Evolutionary conservation across 768 basidiomycete species (phyloP).

Genomic region (Imleria badia): DNA sequence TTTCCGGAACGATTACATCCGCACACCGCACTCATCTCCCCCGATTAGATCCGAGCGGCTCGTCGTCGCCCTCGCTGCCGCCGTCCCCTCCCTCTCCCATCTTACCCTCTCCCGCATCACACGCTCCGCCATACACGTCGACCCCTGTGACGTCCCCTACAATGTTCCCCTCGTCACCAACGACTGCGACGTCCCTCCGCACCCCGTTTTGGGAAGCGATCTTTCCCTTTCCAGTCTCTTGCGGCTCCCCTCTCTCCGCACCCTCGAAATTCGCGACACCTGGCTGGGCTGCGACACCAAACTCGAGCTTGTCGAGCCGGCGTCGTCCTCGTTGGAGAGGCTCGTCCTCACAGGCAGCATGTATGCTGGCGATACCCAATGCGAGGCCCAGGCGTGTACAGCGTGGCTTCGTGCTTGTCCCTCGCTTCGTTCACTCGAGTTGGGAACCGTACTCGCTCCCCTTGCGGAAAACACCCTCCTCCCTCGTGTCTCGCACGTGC

Average conservation of each 20-base stretch:
- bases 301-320: constrained; percentile 9
- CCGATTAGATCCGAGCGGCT: constrained; percentile 50
- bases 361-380: constrained; percentile 17
- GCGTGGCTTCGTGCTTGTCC: constrained; percentile 29
- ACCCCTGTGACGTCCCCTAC: constrained; percentile 38
- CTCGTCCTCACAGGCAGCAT: constrained; percentile 33
- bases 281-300: constrained; percentile 52
- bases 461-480: not conserved
- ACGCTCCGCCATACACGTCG: constrained; percentile 65
- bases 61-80: constrained; percentile 65
- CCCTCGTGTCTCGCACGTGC: constrained; percentile 20
- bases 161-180: constrained; percentile 60
- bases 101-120: constrained; percentile 63
- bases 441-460: constrained; percentile 25
- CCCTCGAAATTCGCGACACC: constrained; percentile 65
- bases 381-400: constrained; percentile 23
- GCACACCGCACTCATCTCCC: constrained; percentile 1
- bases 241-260: constrained; percentile 57
- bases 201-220: constrained; percentile 51
- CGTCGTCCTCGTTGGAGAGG: constrained; percentile 11
- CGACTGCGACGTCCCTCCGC: constrained; percentile 59
- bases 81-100: constrained; percentile 51
- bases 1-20: not conserved
- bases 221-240: constrained; percentile 67
- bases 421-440: constrained; percentile 16